Conservation (phyloP, 2,329 filamentous ascomycete species). For the Rhynchosporium secalis region DNA sequence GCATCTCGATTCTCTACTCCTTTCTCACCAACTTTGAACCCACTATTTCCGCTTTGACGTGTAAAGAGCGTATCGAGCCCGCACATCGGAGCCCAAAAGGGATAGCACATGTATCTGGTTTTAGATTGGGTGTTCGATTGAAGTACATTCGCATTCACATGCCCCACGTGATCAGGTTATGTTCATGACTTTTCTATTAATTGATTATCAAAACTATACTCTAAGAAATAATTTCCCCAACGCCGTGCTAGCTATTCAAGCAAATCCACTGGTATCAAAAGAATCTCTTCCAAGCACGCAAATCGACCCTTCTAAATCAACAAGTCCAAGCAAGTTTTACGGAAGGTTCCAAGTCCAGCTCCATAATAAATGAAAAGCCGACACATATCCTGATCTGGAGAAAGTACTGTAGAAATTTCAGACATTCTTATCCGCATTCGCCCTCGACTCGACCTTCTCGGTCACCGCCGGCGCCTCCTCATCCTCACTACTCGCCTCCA, state of each 20-base stretch:
- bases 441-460: conserved; percentile 21
- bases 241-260: background rate
- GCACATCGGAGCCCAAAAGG: too few relatives aligned
- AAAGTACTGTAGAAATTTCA: background rate
- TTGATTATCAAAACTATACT: background rate
- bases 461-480: conserved; percentile 21
- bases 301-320: background rate
- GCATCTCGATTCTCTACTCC: too few relatives aligned
- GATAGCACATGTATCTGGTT: too few relatives aligned
- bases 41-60: too few relatives aligned
- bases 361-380: background rate
- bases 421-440: conserved; percentile 12
- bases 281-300: background rate
- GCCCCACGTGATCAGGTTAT: background rate
- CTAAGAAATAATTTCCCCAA: background rate
- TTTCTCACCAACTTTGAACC: too few relatives aligned
- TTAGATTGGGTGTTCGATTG: too few relatives aligned
- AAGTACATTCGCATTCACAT: too few relatives aligned
- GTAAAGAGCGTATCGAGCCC: too few relatives aligned
- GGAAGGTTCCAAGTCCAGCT: background rate
- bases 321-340: background rate
- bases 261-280: conserved; percentile 1
- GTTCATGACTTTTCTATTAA: conserved; percentile 38
- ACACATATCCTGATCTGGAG: background rate
- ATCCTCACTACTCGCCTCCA: conserved; percentile 24